Conservation (phyloP, 345 rosid genomes). For the Syzygium aqueum region DNA sequence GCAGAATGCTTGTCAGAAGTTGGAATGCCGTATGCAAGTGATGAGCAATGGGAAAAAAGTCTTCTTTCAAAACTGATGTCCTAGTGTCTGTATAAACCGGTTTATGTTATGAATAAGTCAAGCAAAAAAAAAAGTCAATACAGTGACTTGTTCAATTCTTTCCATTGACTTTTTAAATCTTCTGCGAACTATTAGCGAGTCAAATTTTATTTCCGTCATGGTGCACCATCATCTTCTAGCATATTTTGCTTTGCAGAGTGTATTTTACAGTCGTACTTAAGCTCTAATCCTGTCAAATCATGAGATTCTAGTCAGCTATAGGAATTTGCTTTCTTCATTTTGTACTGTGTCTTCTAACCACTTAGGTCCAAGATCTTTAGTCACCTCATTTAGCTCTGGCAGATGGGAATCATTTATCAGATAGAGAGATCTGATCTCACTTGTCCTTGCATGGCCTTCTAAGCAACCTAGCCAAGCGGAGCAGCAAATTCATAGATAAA, state of each 20-base stretch:
- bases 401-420: slow-evolving; percentile 7
- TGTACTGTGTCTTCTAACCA: neutral
- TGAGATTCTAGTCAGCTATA: neutral
- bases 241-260: neutral
- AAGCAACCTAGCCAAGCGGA: neutral
- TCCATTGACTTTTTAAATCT: neutral
- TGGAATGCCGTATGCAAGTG: neutral
- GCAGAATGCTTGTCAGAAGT: neutral
- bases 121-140: neutral
- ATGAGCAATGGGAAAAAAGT: neutral
- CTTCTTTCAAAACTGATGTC: neutral
- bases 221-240: neutral
- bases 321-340: neutral
- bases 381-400: neutral
- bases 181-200: neutral
- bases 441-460: neutral
- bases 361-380: neutral
- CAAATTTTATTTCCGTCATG: neutral
- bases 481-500: neutral
- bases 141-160: neutral
- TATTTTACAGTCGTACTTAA: neutral
- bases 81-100: neutral
- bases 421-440: slow-evolving; percentile 2
- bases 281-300: neutral
- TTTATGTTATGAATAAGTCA: neutral